Base-by-base conservation (phyloP, 2,329 filamentous ascomycete genomes). In the Xylariaceae sp. region DNA sequence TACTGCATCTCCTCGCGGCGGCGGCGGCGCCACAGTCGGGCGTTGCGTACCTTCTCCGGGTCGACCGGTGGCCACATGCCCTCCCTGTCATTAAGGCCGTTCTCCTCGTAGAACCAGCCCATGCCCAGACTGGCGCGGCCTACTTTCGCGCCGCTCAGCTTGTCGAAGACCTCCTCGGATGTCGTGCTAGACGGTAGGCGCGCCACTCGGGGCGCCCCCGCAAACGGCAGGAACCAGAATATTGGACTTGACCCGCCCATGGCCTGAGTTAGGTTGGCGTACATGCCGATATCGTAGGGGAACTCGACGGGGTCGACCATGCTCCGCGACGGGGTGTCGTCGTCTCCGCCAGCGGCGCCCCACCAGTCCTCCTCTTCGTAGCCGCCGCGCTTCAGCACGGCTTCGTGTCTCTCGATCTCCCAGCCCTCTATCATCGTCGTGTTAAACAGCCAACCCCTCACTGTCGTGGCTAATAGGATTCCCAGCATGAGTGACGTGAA, bases 351-450 rank as follows among this genome's bases (percentile, higher is more conserved):
- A 19, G 53, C 3, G 70, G 73, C 1, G 67, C 73, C 51, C 75
- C 70, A 44, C 76, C 71, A 62, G 26, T 60, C 59, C 8, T 63
- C 65, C 31, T 72, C 68, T 6, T 71, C 69, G 6, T 68, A 67
- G 51, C 64, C 62, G 4, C 76, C 72, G 32, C 80, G 74, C 27
- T 74, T 72, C 29, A 84, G 71, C 1, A 84, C 68, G 6, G 79
- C 74, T 59, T 83, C 80, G 69, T 87, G 84, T 0, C 83, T 75
- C 61, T 87, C 83, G 46, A 83, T 70, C 66, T 87, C 88, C 88
- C 88, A 92, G 57, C 79, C 78, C 71, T 95, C 89, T 64, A 95
- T 94, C 68, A 88, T 89, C 29, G 88, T 92, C 12, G 79, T 83
- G 72, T 91, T 91, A 57, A 85, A 76, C 3, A 79, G 64, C 67